phyloP scores from a whole-genome alignment of 2,329 filamentous ascomycete species.

The Scedosporium aurantiacum region DNA sequence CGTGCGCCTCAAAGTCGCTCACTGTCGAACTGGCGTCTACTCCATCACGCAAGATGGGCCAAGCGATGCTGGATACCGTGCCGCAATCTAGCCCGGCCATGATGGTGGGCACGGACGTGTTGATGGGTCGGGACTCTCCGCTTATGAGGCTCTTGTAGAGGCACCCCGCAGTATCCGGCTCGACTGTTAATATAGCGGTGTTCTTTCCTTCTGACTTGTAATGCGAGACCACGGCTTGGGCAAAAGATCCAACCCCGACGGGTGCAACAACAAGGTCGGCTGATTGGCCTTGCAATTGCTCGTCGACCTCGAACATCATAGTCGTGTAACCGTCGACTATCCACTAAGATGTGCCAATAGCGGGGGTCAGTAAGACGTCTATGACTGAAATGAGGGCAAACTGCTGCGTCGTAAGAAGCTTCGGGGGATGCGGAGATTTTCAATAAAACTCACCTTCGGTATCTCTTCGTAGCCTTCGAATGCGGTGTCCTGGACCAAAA shows the following conservation, averaged over 20 bases:
- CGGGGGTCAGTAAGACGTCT: not conserved
- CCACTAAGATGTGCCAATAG: slow-evolving; percentile 33
- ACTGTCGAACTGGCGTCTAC: slow-evolving; percentile 52
- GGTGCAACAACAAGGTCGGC: slow-evolving; percentile 47
- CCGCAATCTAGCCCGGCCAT: slow-evolving; percentile 69
- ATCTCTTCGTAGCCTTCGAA: slow-evolving; percentile 57
- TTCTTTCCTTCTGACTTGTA: slow-evolving; percentile 37
- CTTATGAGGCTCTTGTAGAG: slow-evolving; percentile 40
- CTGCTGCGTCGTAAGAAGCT: no score
- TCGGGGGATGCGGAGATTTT: no score
- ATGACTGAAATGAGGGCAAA: no score
- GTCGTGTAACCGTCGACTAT: slow-evolving; percentile 70
- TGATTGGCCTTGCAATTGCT: slow-evolving; percentile 34
- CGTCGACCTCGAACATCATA: slow-evolving; percentile 57
- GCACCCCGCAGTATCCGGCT: slow-evolving; percentile 55
- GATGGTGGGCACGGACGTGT: slow-evolving; percentile 47
- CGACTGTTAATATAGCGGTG: slow-evolving; percentile 49
- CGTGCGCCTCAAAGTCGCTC: slow-evolving; percentile 51
- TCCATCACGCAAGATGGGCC: slow-evolving; percentile 44
- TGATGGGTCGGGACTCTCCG: slow-evolving; percentile 35
- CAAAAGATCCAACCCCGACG: slow-evolving; percentile 63
- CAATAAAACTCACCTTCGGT: slow-evolving; percentile 33
- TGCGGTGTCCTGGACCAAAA: slow-evolving; percentile 60
- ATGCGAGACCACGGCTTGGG: slow-evolving; percentile 55
- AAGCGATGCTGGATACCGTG: slow-evolving; percentile 54